phyloP scores from a whole-genome alignment of 352 stramenopile species.

The Globisporangium cystogenes region DNA sequence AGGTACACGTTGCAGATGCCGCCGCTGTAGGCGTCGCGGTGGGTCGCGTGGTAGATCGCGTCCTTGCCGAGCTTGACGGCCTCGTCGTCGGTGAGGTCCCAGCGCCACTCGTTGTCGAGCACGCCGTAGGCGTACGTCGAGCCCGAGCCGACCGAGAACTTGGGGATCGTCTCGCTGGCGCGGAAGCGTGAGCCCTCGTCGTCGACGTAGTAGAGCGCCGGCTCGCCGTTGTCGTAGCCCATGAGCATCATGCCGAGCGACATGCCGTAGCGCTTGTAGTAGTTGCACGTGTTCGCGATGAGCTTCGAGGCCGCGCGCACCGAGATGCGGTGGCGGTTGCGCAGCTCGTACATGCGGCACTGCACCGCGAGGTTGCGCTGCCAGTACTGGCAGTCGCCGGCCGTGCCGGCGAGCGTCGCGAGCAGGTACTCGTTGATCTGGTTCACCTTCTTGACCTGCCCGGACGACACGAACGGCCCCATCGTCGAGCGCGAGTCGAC shows the following conservation, averaged over 20 bases:
- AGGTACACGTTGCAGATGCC: constrained; percentile 96
- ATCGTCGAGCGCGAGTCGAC: constrained; percentile 99
- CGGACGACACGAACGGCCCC: constrained; percentile 98
- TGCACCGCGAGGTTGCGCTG: constrained; percentile 97
- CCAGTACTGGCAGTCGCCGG: constrained; percentile 99
- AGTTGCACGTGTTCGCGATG: constrained; percentile 98
- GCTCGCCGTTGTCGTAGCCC: constrained; percentile 97
- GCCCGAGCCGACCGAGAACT: constrained; percentile 98
- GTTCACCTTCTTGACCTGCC: constrained; percentile 99
- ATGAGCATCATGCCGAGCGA: constrained; percentile 99
- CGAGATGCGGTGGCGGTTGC: constrained; percentile 99
- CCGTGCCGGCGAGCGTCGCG: constrained; percentile 98
- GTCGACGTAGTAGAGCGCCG: constrained; percentile 99
- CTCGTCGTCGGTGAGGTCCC: constrained; percentile 97
- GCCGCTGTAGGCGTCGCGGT: constrained; percentile 98
- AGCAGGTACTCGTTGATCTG: constrained; percentile 99
- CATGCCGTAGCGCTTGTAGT: constrained; percentile 91
- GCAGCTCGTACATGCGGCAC: constrained; percentile 97
- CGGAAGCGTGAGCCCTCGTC: constrained; percentile 98
- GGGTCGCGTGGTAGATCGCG: constrained; percentile 99
- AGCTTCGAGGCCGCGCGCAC: constrained; percentile 98
- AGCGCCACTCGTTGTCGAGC: constrained; percentile 96
- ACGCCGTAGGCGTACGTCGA: constrained; percentile 99
- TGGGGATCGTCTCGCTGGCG: constrained; percentile 90
- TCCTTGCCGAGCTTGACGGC: constrained; percentile 98